phyloP scores from a whole-genome alignment of 2,329 filamentous ascomycete species.

The Sclerotinia glacialis region DNA sequence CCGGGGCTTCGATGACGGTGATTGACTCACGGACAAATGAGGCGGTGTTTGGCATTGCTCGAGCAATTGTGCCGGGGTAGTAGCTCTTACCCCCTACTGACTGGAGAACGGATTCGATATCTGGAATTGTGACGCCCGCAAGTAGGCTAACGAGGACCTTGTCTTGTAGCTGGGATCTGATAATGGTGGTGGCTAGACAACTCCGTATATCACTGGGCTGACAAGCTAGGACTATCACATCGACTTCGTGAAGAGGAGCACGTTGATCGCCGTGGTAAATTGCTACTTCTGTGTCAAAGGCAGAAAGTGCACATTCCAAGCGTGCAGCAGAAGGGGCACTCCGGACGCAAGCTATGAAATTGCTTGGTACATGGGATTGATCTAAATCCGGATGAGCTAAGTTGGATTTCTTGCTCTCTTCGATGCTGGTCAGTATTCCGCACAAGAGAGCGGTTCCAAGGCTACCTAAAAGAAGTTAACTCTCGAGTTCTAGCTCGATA shows the following conservation, averaged over 20 bases:
- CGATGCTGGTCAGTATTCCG: conserved; percentile 16
- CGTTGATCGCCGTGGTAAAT: conserved; percentile 66
- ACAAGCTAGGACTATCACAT: conserved; percentile 69
- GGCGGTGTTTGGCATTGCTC: conserved; percentile 18
- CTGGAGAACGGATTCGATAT: conserved; percentile 8
- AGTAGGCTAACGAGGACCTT: conserved; percentile 15
- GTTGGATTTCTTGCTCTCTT: conserved; percentile 16
- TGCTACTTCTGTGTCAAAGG: conserved; percentile 67
- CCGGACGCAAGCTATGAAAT: conserved; percentile 38
- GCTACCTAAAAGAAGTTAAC: conserved; percentile 14
- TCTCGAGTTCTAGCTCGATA: background rate
- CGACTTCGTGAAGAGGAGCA: conserved; percentile 66
- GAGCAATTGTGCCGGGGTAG: conserved; percentile 3
- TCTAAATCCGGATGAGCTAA: background rate
- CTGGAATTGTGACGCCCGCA: conserved; percentile 16
- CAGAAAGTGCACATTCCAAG: conserved; percentile 61
- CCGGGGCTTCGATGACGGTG: conserved; percentile 7
- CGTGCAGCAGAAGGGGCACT: conserved; percentile 54
- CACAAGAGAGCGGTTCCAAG: conserved; percentile 20
- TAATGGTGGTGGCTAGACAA: conserved; percentile 45
- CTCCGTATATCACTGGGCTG: conserved; percentile 72
- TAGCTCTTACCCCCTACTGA: conserved; percentile 16
- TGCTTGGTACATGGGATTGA: background rate
- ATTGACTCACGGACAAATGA: conserved; percentile 17
- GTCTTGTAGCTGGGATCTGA: conserved; percentile 22